Percentiles rank a stretch among this genome's conserved stretches.
These are phyloP conservation scores for Haplosporangium sp. DNA, from an alignment of 371 early-diverging fungal genomes.

Conservation along the genomic window DNA sequence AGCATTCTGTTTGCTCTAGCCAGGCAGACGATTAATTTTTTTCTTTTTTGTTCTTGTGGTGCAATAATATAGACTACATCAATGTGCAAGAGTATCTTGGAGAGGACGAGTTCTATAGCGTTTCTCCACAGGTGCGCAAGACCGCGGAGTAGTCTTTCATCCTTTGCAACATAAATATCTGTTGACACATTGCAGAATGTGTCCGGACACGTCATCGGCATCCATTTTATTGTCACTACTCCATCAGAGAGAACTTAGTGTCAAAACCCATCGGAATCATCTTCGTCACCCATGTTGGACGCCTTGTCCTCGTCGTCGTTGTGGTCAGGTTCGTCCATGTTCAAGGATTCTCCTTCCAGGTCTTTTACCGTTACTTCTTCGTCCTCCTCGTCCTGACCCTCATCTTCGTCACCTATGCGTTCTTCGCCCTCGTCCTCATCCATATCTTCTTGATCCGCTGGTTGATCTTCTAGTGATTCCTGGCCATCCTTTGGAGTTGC, in stretches of 20 bases:
- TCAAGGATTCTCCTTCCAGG: slow-evolving; percentile 10
- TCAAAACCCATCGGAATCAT: slow-evolving; percentile 54
- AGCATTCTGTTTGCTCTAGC: not conserved
- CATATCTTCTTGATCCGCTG: slow-evolving; percentile 21
- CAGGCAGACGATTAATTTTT: not conserved
- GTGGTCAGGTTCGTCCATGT: slow-evolving; percentile 44
- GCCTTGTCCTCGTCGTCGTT: slow-evolving; percentile 29
- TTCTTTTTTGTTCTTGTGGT: not conserved
- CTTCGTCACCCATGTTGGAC: slow-evolving; percentile 47
- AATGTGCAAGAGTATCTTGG: slow-evolving; percentile 67
- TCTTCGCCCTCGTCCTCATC: slow-evolving; percentile 26
- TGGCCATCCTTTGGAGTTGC: slow-evolving; percentile 45
- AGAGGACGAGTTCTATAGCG: slow-evolving; percentile 57
- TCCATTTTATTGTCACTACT: not conserved
- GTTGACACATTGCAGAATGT: not conserved
- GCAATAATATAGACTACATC: slow-evolving; percentile 51
- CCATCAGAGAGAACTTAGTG: not conserved
- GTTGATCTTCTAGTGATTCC: slow-evolving; percentile 14
- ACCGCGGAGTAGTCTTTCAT: slow-evolving; percentile 13
- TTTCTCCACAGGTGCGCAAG: slow-evolving; percentile 24
- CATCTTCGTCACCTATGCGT: slow-evolving; percentile 23
- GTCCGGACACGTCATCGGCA: not conserved
- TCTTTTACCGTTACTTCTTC: slow-evolving; percentile 7
- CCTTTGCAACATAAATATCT: not conserved
- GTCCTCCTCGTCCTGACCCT: slow-evolving; percentile 25